Base-by-base conservation (phyloP, 768 basidiomycete species). In the Boletus coccyginus region DNA sequence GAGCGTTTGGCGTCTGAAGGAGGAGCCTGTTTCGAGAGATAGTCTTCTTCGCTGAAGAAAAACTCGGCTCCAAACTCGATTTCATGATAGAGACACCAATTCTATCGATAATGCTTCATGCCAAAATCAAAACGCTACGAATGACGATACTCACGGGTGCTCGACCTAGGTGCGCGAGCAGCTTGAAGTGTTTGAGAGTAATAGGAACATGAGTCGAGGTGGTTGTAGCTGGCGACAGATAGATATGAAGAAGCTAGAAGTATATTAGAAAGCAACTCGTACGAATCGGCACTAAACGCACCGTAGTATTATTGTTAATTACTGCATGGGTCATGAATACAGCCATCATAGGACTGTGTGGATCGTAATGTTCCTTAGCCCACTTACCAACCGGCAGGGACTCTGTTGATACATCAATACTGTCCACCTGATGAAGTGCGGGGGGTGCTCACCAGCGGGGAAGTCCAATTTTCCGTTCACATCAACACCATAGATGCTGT, bases 171-270 rank as follows among this genome's bases (percentile, higher is more conserved):
- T 78, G 81, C 5, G 88, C 88, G 46, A 92, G 77, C n/a, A 87
- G 65, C 66, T 84, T 81, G 73, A 92, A 92, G 63, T 90, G 88
- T 63, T 88, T 84, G 49, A 92, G 72, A 7, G 89, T 91, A 33
- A 90, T 66, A 21, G 89, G 90, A 29, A 90, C 86, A 43, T 75
- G 81, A 8, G 60, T 56, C 29, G 60, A 56, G 14, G 62, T 58
- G 29, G 65, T 52, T 24, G 60, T 41, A n/a, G 68, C 59, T 7
- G 66, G 57, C 41, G 64, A 55, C 69, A 81, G 64, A 63, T 80
- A 81, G 33, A 74, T 63, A 57, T 81, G 75, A 36, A 85, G 68
- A 59, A 83, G 73, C 83, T 84, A 38, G 58, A 47, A 31, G n/a
- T 2, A 36, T n/a, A 42, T 62, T 50, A 33, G 41, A 29, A 32